These are phyloP conservation scores for Uncinocarpus reesii DNA, from an alignment of 2,329 filamentous ascomycete species.

Conservation along the genomic window DNA sequence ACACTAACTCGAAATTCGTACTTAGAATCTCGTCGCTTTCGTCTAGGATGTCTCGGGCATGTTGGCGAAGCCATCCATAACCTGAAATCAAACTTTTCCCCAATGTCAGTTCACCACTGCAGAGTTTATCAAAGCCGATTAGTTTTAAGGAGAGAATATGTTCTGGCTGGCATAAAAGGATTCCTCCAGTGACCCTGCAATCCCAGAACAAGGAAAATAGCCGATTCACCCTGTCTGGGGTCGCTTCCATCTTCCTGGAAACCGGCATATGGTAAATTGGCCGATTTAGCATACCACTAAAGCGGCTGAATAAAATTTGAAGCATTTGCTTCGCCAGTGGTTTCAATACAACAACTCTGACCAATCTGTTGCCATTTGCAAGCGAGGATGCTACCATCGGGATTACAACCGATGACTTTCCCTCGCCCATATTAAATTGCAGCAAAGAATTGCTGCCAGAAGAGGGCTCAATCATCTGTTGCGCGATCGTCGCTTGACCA, in stretches of 20 bases:
- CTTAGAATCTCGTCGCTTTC: constrained; percentile 56
- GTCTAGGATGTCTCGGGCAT: constrained; percentile 49
- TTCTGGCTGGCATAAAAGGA: constrained; percentile 54
- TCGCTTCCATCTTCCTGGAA: constrained; percentile 40
- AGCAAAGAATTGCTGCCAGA: constrained; percentile 42
- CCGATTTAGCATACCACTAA: constrained; percentile 46
- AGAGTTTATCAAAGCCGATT: constrained; percentile 46
- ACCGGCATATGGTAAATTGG: constrained; percentile 49
- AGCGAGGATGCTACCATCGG: constrained; percentile 49
- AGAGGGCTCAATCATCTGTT: constrained; percentile 44
- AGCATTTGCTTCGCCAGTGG: constrained; percentile 51
- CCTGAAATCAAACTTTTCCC: constrained; percentile 32
- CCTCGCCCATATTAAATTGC: constrained; percentile 60
- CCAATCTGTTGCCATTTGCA: constrained; percentile 41
- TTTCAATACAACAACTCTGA: constrained; percentile 50
- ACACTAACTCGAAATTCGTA: constrained; percentile 50
- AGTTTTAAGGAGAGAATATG: constrained; percentile 55
- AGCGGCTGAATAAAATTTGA: constrained; percentile 42
- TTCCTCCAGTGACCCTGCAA: constrained; percentile 44
- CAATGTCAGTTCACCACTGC: constrained; percentile 23
- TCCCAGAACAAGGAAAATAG: constrained; percentile 36
- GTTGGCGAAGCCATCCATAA: constrained; percentile 38
- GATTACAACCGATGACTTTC: constrained; percentile 57
- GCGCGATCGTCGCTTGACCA: constrained; percentile 50
- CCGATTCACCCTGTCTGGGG: constrained; percentile 19